Base-by-base conservation (phyloP, 2,329 filamentous ascomycete genomes). In the Botrytis sinoallii region DNA sequence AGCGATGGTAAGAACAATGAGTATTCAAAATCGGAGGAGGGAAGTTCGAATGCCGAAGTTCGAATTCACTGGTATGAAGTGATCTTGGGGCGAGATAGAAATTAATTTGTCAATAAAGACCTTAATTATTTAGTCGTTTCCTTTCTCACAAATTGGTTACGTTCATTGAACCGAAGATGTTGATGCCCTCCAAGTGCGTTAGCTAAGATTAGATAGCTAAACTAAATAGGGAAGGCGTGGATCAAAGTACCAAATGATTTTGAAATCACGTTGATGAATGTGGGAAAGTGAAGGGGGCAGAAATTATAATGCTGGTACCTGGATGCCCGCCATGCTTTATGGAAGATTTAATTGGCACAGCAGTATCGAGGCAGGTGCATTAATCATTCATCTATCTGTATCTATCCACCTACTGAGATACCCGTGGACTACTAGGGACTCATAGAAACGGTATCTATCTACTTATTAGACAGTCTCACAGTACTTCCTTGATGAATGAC, bases 111-210 rank as follows among this genome's bases (percentile, higher is more conserved):
- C 66, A 57, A 68, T 32, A 68, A 32, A 22, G 66, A 57, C 66
- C 29, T 57, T 29, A 57, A 32, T 57, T 42, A 42, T 57, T 57
- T 42, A 42, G n/a, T 57, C n/a, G 66, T 68, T 66, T 57, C 65
- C 35, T 57, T 14, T 42, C 65, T 40, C 42, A 25, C 29, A 55
- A 55, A 68, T 55, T 68, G 48, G 48, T 68, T 55, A 68, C 48
- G 65, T 55, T 57, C 52, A 57, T 57, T 68, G 65, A 55, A 35
- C 46, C 46, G 65, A 52, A 55, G 46, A 48, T 66, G 64, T 68
- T 32, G 63, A 46, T 65, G 63, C 65, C 44, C 61, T 64, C 61
- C 64, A 67, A 67, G 64, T 38, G 64, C 52, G 25, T 67, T 55
- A 55, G 65, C 65, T 67, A 67, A 55, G 65, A 52, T 55, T 40